Evolutionary conservation across 1,139 yeast species (phyloP).

Genomic region (Pichia sp.): DNA sequence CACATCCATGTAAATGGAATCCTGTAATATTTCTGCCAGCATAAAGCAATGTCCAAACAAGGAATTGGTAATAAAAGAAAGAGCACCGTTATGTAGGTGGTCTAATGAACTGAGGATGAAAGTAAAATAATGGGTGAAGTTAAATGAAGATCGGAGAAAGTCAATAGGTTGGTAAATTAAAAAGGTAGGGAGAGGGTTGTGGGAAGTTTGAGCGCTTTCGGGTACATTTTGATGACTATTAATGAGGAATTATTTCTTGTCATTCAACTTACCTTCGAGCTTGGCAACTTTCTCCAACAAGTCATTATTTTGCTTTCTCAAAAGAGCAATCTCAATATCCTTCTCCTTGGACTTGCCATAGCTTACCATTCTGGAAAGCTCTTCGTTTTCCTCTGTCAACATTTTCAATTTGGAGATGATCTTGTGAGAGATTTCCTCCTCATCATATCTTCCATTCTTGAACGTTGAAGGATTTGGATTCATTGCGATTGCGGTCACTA

Average conservation of each 20-base stretch:
- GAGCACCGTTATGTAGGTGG: too few relatives aligned
- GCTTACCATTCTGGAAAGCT: slow-evolving; percentile 61
- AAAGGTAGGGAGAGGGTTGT: too few relatives aligned
- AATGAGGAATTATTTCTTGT: slow-evolving; percentile 11
- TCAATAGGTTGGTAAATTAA: too few relatives aligned
- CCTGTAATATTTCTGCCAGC: too few relatives aligned
- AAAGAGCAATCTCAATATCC: slow-evolving; percentile 58
- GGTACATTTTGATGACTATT: too few relatives aligned
- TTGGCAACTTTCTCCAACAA: slow-evolving; percentile 29
- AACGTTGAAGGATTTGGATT: slow-evolving; percentile 38
- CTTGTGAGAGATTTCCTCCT: slow-evolving; percentile 71
- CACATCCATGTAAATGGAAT: too few relatives aligned
- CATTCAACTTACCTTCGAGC: slow-evolving; percentile 23
- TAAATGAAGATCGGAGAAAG: too few relatives aligned
- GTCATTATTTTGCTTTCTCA: slow-evolving; percentile 45
- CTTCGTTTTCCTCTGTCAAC: slow-evolving; percentile 64
- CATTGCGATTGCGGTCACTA: slow-evolving; percentile 47
- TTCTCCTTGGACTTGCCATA: slow-evolving; percentile 67
- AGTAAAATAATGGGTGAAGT: too few relatives aligned
- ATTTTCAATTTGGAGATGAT: slow-evolving; percentile 56
- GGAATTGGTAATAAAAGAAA: too few relatives aligned
- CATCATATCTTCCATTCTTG: slow-evolving; percentile 55
- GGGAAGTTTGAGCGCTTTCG: too few relatives aligned
- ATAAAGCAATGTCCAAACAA: too few relatives aligned
- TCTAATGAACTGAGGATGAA: too few relatives aligned